Evolutionary conservation across 192 early-diverging fungal species (phyloP), one percentile per base, ranked within the genome.

Genomic region (Bifiguratus adelaidae): DNA sequence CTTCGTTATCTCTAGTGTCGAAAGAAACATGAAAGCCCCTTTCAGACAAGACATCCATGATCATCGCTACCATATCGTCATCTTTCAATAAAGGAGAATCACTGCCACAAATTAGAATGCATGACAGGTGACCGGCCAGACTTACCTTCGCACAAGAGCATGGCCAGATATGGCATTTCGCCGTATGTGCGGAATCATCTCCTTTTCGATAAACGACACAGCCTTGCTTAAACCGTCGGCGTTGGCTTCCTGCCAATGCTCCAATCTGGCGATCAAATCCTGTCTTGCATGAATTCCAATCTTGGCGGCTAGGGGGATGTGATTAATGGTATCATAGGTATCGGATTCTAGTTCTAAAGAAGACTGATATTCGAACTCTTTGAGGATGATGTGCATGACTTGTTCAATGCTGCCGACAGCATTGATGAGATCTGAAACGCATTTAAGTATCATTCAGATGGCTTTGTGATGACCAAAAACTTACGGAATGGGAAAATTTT

Each of bases 401-500:
- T 73, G 63, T n/a, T 77, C 67, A 50, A 73, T 73, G 6, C 55
- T 53, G 3, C 74, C 71, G 19, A 73, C 67, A 13, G 74, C 74
- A 43, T 77, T 77, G 36, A 77, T 71, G 16, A 77, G 36, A 30
- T 77, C 74, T 76, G 58, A 16, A 37, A 23, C 11, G 40, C 19
- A 20, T 13, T 8, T 21, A 16, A 23, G 7, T 4, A 8, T 29
- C 5, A 32, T 21, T 35, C 2, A n/a, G n/a, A n/a, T n/a, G n/a
- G n/a, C n/a, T n/a, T n/a, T n/a, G n/a, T n/a, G n/a, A n/a, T n/a
- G n/a, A n/a, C 9, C n/a, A 19, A 2, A 16, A 12, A 56, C 74
- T 70, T 70, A 73, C 74, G 74, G 49, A 76, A 76, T 8, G 74
- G 74, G 25, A 76, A 76, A 12, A 76, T 70, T 33, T 76, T 73